Evolutionary conservation across 2,329 filamentous ascomycete species (phyloP).

Genomic region (Aspergillus tamarii): DNA sequence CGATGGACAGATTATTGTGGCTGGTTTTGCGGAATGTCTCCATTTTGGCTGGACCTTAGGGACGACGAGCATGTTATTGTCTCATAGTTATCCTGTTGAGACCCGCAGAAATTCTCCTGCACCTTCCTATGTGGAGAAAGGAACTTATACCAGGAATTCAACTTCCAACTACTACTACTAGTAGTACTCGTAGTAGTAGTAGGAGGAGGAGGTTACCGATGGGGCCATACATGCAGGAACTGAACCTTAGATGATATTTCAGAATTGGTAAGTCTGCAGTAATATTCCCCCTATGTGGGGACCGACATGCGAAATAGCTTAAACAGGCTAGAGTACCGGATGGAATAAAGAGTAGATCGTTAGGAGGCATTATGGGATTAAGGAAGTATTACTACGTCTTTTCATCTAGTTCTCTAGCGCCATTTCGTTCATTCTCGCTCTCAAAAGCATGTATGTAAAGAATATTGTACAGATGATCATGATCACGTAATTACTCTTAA

Average conservation of each 20-base stretch:
- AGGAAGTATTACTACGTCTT: background rate
- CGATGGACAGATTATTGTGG: background rate
- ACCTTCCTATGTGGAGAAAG: background rate
- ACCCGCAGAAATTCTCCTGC: background rate
- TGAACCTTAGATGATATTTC: background rate
- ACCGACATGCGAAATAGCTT: background rate
- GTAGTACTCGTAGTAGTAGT: too few relatives aligned
- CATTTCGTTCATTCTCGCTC: background rate
- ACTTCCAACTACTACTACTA: background rate
- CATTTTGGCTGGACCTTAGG: background rate
- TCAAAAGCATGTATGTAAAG: background rate
- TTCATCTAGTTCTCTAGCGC: background rate
- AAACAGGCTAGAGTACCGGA: background rate
- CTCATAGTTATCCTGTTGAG: background rate
- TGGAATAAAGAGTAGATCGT: background rate
- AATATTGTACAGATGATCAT: background rate
- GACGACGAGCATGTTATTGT: background rate
- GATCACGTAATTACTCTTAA: background rate
- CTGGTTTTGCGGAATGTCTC: slow-evolving; percentile 3
- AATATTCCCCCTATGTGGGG: background rate
- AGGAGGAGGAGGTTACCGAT: background rate
- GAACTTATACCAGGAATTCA: background rate
- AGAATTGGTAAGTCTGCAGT: background rate
- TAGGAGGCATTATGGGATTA: background rate
- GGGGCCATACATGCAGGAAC: background rate